Evolutionary conservation across 2,329 filamentous ascomycete species (phyloP), one percentile per base, ranked within the genome.

Genomic region (Coleophoma cylindrospora): DNA sequence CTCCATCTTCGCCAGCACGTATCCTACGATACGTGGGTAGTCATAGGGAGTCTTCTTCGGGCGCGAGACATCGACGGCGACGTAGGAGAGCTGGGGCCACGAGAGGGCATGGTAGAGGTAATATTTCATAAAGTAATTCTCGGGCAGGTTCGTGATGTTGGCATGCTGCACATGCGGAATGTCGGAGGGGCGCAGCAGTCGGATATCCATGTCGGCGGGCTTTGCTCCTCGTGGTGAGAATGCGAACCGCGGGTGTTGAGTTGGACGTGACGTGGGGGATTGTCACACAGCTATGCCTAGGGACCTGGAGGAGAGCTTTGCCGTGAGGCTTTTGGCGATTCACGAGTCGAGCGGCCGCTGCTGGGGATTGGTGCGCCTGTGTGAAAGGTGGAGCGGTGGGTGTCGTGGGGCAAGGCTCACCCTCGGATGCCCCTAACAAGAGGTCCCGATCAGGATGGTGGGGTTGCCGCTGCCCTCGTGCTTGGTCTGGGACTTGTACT

Each of bases 81-180:
- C 92, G 71, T 91, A 97, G 71, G 87, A 92, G 58, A 99, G 83
- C 73, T 97, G 92, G 43, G 94, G 94, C 94, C 94, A 99, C 62
- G 91, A 95, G 59, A 97, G 84, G 14, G 92, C 91, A 73, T 99
- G 94, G 81, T 99, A 99, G 65, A 99, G 84, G 76, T 99, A 99
- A 80, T 99, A 99, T 80, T 99, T 99, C 73, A 96, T 89, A 70
- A 97, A 97, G 81, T 99, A 99, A 79, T 99, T 99, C 73, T 99
- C 94, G 58, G 94, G 94, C 48, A 99, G 81, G 76, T 99, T 99
- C 69, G 95, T 95, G 68, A 99, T 91, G 77, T 99, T 97, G 67
- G 92, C 92, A 71, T 95, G 91, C 74, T 99, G 94, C 67, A 99
- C 91, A 66, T 94, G 85, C 59, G 89, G 89, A 58, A 95, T 88